Evolutionary conservation across 1,139 yeast species (phyloP), one percentile per base, ranked within the genome.

Genomic region (Saccharomycopsis hybrid): DNA sequence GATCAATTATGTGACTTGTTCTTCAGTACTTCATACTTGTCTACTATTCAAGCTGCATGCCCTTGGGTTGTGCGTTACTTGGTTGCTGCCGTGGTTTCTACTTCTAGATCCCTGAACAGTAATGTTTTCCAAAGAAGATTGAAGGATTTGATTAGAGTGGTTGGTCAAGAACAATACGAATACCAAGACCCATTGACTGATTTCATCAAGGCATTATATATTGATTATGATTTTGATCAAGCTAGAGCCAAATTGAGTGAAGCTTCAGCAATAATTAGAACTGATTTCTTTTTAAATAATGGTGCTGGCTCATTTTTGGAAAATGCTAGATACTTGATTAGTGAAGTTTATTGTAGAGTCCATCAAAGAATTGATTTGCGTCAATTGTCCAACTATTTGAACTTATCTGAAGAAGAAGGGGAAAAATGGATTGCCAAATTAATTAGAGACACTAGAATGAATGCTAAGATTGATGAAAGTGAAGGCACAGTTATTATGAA

Each of bases 11-110:
- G 73, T 53, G 85, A 80, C 55, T 61, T 78, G 46, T 77, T 78
- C 63, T 73, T 78, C 61, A 69, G 77, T 31, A 72, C 82, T 3
- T 75, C 81, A 9, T 78, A 78, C 61, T 65, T 80, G 54, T 76
- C 80, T 54, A 75, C 84, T 4, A 78, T 80, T 60, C 85, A 80
- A 65, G 82, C 84, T 31, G 70, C 82, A 11, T 75, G 81, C 59
- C 86, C 85, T 32, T 80, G 85, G 85, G 67, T 80, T 51, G 63
- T 79, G 56, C 74, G 85, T 58, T 80, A 80, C 60, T 63, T 80
- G 53, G 74, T 76, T 35, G 80, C 77, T 31, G 81, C 83, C 24
- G 80, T 79, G 45, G 70, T 80, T 37, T 63, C 66, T 36, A 67
- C 69, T 57, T 59, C 69, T 37, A 57, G 59, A 33, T 62, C 62